Evolutionary conservation across 2,329 filamentous ascomycete genomes (phyloP), one percentile per base, ranked within the genome.

Genomic region (Scleromitrula shiraiana): DNA sequence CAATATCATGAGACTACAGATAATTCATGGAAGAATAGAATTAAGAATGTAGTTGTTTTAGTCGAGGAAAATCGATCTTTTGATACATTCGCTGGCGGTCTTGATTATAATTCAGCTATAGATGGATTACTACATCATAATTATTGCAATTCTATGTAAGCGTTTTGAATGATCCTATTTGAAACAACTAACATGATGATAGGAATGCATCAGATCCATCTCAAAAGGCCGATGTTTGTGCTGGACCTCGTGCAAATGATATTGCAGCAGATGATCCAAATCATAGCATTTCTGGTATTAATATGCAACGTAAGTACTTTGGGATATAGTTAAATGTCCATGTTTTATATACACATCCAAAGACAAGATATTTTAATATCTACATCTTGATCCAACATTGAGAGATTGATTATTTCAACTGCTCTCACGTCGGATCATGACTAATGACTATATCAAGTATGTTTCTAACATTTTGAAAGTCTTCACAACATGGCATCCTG

Each of bases 21-120:
- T 19, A 7, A 32, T 29, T 43, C 45, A 32, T 61, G 58, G 56
- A 65, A 63, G 47, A 57, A 53, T 30, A 68, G 68, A 48, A 73
- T 74, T 59, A 72, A 72, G 59, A 70, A 70, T 53, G 69, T 72
- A 5, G 70, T 74, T 39, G 66, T 73, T 22, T 60, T 74, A 15
- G 69, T 72, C 8, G 62, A 69, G 56, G 68, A 70, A 47, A 69
- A 70, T 52, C 59, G 68, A 22, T 62, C 59, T 9, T 62, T 62
- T 37, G 68, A 71, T 51, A 66, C 64, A 45, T 65, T 69, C 23
- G 63, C 65, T 14, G 68, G 68, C 26, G 68, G 68, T 23, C 59
- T 70, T 15, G 62, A 52, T 22, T 68, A 69, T 50, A 64, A 61
- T 38, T 27, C 57, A 4, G 53, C 56, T 4, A 68, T 70, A 23